These are phyloP conservation scores for Cenchrus fungigraminus DNA, from an alignment of 176 grass and related monocot genomes.

Conservation along the genomic window DNA sequence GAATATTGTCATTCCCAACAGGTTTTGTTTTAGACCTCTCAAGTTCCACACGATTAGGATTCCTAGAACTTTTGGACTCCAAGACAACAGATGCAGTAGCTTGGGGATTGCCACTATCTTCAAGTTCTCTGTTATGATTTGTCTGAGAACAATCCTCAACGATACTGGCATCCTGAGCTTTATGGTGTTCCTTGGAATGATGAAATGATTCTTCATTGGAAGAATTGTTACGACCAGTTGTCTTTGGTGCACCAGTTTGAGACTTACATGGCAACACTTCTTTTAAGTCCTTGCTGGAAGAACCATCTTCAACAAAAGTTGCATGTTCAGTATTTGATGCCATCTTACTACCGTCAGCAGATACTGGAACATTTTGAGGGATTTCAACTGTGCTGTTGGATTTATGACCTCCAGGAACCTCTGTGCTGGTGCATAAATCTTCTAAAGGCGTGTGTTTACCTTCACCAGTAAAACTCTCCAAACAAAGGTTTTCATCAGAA, in stretches of 20 bases:
- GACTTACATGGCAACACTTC: conserved; percentile 29
- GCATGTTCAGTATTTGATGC: conserved; percentile 36
- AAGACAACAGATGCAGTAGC: conserved; percentile 31
- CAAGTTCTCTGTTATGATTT: conserved; percentile 13
- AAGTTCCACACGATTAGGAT: conserved; percentile 36
- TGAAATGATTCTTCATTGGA: conserved; percentile 31
- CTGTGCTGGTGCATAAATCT: conserved; percentile 1
- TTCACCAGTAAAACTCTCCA: conserved; percentile 40
- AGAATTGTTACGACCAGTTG: conserved; percentile 6
- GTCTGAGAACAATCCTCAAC: conserved; percentile 28
- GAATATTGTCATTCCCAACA: conserved; percentile 14
- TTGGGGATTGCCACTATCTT: conserved; percentile 29
- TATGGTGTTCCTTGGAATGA: conserved; percentile 36
- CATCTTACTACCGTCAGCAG: conserved; percentile 27
- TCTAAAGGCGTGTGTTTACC: conserved; percentile 19
- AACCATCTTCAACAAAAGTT: conserved; percentile 42
- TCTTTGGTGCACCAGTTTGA: conserved; percentile 30
- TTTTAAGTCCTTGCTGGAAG: conserved; percentile 19
- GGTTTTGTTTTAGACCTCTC: conserved; percentile 43
- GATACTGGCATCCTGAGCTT: conserved; percentile 35
- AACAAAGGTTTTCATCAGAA: conserved; percentile 36
- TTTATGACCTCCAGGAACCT: conserved; percentile 23
- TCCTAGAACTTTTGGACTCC: conserved; percentile 27
- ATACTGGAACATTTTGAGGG: not conserved
- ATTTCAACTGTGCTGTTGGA: not conserved